phyloP scores from a whole-genome alignment of 129 eudicot genomes.

The Flaveria linearis region DNA sequence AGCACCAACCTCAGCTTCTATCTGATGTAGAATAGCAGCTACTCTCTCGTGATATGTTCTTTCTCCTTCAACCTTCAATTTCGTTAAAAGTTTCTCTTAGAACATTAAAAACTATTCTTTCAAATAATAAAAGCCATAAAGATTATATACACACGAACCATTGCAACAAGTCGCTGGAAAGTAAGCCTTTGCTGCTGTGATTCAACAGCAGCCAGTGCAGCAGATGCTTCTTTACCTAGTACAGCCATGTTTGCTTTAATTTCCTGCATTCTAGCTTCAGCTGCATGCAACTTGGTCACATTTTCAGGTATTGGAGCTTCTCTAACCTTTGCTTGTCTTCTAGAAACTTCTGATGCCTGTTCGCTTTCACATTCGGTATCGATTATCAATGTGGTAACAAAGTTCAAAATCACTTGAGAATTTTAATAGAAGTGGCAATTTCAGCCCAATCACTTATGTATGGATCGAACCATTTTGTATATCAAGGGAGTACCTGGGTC shows the following conservation, averaged over 20 bases:
- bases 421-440: neutral
- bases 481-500: constrained; percentile 62
- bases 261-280: constrained; percentile 94
- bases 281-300: constrained; percentile 88
- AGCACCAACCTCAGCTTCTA: constrained; percentile 86
- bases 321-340: constrained; percentile 88
- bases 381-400: constrained; percentile 32
- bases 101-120: neutral
- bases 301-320: constrained; percentile 94
- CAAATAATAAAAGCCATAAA: constrained; percentile 1
- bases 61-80: constrained; percentile 89
- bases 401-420: constrained; percentile 12
- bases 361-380: constrained; percentile 37
- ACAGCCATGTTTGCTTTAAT: constrained; percentile 95
- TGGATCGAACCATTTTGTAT: neutral
- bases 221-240: constrained; percentile 94
- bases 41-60: constrained; percentile 81
- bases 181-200: constrained; percentile 95
- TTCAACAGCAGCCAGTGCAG: constrained; percentile 93
- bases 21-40: constrained; percentile 88
- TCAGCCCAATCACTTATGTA: neutral
- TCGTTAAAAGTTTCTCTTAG: neutral
- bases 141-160: constrained; percentile 46
- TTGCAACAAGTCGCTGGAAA: constrained; percentile 92
- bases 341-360: constrained; percentile 93